Evolutionary conservation across 2,329 filamentous ascomycete genomes (phyloP).

Genomic region (Tolypocladium paradoxum): DNA sequence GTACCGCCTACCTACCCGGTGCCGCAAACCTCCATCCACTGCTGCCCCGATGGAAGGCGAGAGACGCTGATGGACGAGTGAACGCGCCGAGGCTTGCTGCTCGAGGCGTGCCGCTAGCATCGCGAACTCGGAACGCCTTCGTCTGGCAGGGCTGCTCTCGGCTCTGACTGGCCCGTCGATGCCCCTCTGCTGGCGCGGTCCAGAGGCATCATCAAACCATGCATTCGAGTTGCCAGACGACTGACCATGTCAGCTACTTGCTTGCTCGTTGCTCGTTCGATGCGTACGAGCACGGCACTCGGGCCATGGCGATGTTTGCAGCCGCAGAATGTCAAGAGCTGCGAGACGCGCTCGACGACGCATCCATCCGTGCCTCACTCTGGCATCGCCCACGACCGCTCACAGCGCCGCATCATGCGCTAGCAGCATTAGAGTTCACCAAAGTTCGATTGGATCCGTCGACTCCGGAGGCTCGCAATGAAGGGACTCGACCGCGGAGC

Average conservation of each 20-base stretch:
- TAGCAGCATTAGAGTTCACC: background rate
- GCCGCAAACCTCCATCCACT: background rate
- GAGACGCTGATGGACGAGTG: background rate
- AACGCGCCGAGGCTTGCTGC: background rate
- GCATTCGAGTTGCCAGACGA: background rate
- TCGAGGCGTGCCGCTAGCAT: background rate
- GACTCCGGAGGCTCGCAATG: background rate
- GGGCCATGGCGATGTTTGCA: background rate
- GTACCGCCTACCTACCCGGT: background rate
- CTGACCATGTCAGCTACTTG: background rate
- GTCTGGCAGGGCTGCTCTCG: background rate
- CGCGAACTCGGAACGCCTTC: background rate
- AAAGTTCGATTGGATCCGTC: background rate
- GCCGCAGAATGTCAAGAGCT: background rate
- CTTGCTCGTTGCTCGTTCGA: background rate
- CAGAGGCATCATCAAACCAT: background rate
- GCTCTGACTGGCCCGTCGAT: constrained; percentile 3
- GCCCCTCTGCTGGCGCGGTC: background rate
- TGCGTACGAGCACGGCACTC: too few relatives aligned
- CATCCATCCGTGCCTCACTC: background rate
- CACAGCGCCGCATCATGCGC: background rate
- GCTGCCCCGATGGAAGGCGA: background rate
- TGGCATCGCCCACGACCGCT: background rate
- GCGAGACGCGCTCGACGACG: background rate
- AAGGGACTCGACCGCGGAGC: too few relatives aligned